Evolutionary conservation across 805 yeast genomes (phyloP).

Genomic region (Saccharomyces jurei): DNA sequence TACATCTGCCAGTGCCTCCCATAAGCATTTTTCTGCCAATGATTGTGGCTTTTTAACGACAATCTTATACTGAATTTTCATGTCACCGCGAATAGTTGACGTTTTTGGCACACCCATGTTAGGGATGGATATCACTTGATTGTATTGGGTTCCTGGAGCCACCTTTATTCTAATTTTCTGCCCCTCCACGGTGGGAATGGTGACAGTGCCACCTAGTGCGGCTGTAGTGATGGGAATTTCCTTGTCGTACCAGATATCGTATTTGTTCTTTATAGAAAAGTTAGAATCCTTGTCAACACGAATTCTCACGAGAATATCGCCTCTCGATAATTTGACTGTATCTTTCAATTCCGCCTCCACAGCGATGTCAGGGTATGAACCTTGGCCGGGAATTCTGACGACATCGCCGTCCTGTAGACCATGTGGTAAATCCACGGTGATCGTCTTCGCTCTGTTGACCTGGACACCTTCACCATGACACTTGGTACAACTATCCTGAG

Average conservation of each 20-base stretch:
- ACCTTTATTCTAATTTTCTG: slow-evolving; percentile 67
- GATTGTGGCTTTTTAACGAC: slow-evolving; percentile 66
- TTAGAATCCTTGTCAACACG: slow-evolving; percentile 66
- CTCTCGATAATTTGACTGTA: slow-evolving; percentile 61
- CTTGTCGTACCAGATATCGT: slow-evolving; percentile 53
- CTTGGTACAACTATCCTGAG: slow-evolving; percentile 58
- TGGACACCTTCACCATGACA: slow-evolving; percentile 91
- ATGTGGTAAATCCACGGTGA: slow-evolving; percentile 77
- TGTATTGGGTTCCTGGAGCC: slow-evolving; percentile 76
- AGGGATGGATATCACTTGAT: slow-evolving; percentile 65
- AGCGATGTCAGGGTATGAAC: slow-evolving; percentile 79
- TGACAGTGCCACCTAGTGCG: slow-evolving; percentile 84
- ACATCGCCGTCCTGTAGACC: slow-evolving; percentile 85
- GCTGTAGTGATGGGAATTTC: slow-evolving; percentile 92
- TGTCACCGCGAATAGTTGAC: slow-evolving; percentile 61
- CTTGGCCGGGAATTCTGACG: slow-evolving; percentile 76
- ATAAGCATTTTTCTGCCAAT: slow-evolving; percentile 76
- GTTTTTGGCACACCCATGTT: slow-evolving; percentile 77
- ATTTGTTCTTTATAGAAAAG: slow-evolving; percentile 56
- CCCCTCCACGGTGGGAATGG: slow-evolving; percentile 88
- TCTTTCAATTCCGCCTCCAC: slow-evolving; percentile 42
- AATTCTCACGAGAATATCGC: slow-evolving; percentile 81
- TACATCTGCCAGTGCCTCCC: slow-evolving; percentile 93
- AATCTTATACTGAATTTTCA: slow-evolving; percentile 67
- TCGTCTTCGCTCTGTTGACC: slow-evolving; percentile 50